phyloP scores from a whole-genome alignment of 495 filamentous ascomycete species.

The Parmelia sp. region DNA sequence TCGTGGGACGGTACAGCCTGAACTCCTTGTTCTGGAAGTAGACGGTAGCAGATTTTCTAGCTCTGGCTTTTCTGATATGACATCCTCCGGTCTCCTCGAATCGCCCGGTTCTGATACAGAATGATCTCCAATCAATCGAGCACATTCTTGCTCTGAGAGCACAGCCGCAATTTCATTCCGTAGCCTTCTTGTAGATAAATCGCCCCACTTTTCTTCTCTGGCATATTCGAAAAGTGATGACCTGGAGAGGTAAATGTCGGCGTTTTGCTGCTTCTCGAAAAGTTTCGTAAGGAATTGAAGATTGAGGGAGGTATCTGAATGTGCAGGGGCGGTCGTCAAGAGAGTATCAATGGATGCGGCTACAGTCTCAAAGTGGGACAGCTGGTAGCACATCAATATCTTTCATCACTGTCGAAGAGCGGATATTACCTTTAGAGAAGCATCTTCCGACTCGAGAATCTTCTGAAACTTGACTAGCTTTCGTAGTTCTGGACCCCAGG shows the following conservation, averaged over 20 bases:
- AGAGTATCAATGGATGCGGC: slow-evolving; percentile 22
- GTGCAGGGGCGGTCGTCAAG: slow-evolving; percentile 24
- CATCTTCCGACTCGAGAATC: slow-evolving; percentile 34
- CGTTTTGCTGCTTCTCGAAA: slow-evolving; percentile 33
- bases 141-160: neutral
- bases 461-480: slow-evolving; percentile 42
- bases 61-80: neutral
- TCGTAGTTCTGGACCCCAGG: slow-evolving; percentile 46
- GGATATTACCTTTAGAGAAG: slow-evolving; percentile 34
- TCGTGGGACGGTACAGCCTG: neutral
- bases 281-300: slow-evolving; percentile 27
- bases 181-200: neutral
- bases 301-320: slow-evolving; percentile 27
- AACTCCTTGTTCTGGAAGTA: neutral
- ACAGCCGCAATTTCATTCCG: slow-evolving; percentile 1
- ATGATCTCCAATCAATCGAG: neutral
- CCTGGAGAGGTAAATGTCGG: slow-evolving; percentile 41
- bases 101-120: neutral
- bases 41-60: neutral
- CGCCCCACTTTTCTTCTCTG: slow-evolving; percentile 14
- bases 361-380: slow-evolving; percentile 1
- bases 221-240: slow-evolving; percentile 50
- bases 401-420: neutral
- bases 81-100: neutral
- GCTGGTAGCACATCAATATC: neutral